Percentiles rank a stretch among this genome's conserved stretches.
Conservation (phyloP, 192 early-diverging fungal genomes). For the Mortierella hygrophila region DNA sequence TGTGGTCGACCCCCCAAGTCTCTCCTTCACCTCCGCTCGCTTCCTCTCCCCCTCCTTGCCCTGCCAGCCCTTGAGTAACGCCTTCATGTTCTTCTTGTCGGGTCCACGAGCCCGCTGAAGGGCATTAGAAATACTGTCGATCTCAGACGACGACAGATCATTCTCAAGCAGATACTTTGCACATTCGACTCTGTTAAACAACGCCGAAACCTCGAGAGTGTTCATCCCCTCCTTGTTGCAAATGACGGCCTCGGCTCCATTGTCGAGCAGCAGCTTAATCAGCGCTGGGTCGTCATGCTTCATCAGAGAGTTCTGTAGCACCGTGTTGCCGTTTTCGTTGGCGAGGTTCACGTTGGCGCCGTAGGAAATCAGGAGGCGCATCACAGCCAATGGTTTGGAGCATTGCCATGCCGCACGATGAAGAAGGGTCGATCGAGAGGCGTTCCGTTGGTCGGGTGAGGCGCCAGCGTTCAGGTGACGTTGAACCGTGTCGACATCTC, state of each 20-base stretch:
- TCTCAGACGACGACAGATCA: slow-evolving; percentile 27
- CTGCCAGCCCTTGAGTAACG: slow-evolving; percentile 43
- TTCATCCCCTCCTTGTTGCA: slow-evolving; percentile 52
- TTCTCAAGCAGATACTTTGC: slow-evolving; percentile 42
- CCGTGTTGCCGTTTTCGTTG: slow-evolving; percentile 48
- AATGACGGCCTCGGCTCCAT: slow-evolving; percentile 38
- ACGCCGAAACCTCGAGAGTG: slow-evolving; percentile 32
- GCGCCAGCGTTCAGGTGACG: slow-evolving; percentile 38
- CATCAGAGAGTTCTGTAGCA: slow-evolving; percentile 50
- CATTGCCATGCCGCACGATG: slow-evolving; percentile 45
- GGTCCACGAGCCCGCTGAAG: slow-evolving; percentile 24
- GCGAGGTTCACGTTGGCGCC: slow-evolving; percentile 50
- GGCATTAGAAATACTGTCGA: slow-evolving; percentile 25
- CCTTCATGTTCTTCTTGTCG: slow-evolving; percentile 41
- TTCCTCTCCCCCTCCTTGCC: slow-evolving; percentile 38
- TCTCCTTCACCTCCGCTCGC: slow-evolving; percentile 24
- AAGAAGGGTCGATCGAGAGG: slow-evolving; percentile 39
- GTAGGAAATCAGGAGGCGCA: slow-evolving; percentile 42
- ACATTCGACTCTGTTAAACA: slow-evolving; percentile 46
- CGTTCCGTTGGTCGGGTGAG: slow-evolving; percentile 42
- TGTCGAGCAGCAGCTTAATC: slow-evolving; percentile 42
- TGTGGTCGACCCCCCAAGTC: not conserved
- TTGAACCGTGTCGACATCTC: slow-evolving; percentile 33
- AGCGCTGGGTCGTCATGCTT: slow-evolving; percentile 51
- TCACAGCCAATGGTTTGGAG: slow-evolving; percentile 26